Evolutionary conservation across 2,329 filamentous ascomycete genomes (phyloP).

Genomic region (Ascochyta lentis): DNA sequence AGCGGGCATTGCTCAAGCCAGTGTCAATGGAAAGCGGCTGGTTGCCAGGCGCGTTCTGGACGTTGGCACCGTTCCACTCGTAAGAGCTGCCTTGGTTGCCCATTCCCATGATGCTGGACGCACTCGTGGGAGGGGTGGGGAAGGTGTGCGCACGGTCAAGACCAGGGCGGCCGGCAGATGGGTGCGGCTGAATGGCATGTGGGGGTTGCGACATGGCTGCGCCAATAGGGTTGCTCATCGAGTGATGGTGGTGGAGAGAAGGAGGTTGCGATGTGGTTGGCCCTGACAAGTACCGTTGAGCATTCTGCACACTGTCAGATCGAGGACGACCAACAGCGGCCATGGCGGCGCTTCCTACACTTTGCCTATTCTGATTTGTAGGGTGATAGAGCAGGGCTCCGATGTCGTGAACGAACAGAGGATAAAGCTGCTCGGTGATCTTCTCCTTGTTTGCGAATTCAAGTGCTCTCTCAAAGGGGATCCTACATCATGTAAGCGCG

Average conservation of each 20-base stretch:
- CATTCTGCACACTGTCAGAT: constrained; percentile 50
- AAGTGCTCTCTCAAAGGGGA: constrained; percentile 94
- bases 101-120: constrained; percentile 84
- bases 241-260: constrained; percentile 75
- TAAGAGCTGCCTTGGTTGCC: constrained; percentile 75
- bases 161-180: constrained; percentile 68
- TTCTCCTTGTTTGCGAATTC: constrained; percentile 99
- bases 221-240: constrained; percentile 67
- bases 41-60: constrained; percentile 60
- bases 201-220: constrained; percentile 70
- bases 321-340: constrained; percentile 72
- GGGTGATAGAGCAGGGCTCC: constrained; percentile 92
- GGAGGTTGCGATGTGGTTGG: constrained; percentile 66
- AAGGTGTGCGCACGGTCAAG: constrained; percentile 86
- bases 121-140: constrained; percentile 89
- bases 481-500: constrained; percentile 64
- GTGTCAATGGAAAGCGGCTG: constrained; percentile 85
- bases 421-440: constrained; percentile 94
- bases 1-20: constrained; percentile 76
- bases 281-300: constrained; percentile 63
- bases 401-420: constrained; percentile 97
- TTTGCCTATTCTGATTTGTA: constrained; percentile 81
- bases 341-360: constrained; percentile 74
- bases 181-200: constrained; percentile 67
- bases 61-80: constrained; percentile 70